A percentile compares a stretch with the other conserved stretches of the same genome.
Conservation (phyloP, 768 basidiomycete genomes). For the Paxillus involutus region DNA sequence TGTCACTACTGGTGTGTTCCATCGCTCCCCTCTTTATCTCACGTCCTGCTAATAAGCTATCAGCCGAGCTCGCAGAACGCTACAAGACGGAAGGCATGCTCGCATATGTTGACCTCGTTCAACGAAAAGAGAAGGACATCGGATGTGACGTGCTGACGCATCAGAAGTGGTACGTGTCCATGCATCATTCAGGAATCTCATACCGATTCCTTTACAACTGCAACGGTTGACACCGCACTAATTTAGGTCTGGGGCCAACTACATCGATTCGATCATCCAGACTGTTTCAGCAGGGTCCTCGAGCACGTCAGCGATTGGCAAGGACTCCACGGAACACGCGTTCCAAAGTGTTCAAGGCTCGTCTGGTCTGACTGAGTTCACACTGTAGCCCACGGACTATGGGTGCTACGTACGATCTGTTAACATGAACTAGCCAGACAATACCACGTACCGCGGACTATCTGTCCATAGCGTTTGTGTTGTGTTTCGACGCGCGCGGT, state of each 20-base stretch:
- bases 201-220: background rate
- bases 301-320: constrained; percentile 78
- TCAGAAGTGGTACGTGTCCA: constrained; percentile 76
- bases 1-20: constrained; percentile 61
- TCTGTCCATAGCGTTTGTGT: too few species aligned
- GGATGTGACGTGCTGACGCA: constrained; percentile 90
- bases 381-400: background rate
- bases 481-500: too few species aligned
- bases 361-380: constrained; percentile 1
- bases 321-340: constrained; percentile 86
- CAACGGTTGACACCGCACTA: background rate
- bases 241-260: constrained; percentile 84
- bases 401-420: too few species aligned
- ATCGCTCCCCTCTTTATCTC: background rate
- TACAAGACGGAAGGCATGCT: constrained; percentile 91
- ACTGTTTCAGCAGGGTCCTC: constrained; percentile 88
- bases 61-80: constrained; percentile 75
- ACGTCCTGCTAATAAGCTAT: constrained; percentile 4
- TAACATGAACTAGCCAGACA: too few species aligned
- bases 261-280: constrained; percentile 82
- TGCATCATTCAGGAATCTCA: background rate
- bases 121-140: constrained; percentile 84
- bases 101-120: constrained; percentile 87
- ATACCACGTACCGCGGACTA: too few species aligned
- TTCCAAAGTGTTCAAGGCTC: constrained; percentile 46